phyloP scores from a whole-genome alignment of 495 filamentous ascomycete genomes.

The Penicillium desertorum region DNA sequence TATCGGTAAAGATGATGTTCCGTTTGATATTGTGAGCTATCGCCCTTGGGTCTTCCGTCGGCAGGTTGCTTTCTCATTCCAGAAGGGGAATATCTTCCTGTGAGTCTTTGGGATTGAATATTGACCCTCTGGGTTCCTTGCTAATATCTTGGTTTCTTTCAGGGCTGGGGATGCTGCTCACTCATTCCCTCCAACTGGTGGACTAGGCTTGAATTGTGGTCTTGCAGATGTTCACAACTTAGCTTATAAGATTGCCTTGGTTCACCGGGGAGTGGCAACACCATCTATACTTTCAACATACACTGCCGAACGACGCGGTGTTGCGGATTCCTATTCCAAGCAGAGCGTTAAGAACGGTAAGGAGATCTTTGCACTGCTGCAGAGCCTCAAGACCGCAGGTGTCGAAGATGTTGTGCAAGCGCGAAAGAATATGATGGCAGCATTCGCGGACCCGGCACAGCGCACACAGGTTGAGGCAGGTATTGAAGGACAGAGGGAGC shows the following conservation, averaged over 20 bases:
- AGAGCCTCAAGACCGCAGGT: constrained; percentile 24
- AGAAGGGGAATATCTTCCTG: constrained; percentile 36
- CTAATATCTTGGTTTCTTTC: background rate
- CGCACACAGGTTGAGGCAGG: constrained; percentile 12
- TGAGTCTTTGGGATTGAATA: constrained; percentile 17
- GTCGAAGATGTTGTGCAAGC: constrained; percentile 13
- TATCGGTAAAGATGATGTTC: constrained; percentile 30
- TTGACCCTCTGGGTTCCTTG: background rate
- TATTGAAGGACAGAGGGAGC: constrained; percentile 29
- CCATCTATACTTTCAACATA: constrained; percentile 19
- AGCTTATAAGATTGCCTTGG: constrained; percentile 36
- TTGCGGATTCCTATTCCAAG: constrained; percentile 29
- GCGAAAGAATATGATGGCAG: constrained; percentile 8
- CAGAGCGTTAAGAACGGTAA: constrained; percentile 36
- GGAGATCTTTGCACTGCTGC: constrained; percentile 28
- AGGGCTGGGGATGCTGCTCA: constrained; percentile 55
- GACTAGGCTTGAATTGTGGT: constrained; percentile 37
- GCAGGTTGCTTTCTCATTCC: constrained; percentile 38
- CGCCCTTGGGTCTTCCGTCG: constrained; percentile 43
- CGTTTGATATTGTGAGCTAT: constrained; percentile 40
- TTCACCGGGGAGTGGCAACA: constrained; percentile 20
- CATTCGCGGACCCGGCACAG: constrained; percentile 7
- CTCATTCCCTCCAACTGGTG: constrained; percentile 36
- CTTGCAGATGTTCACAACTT: constrained; percentile 38
- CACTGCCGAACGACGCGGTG: constrained; percentile 23